These are phyloP conservation scores for Plenodomus biglobosus DNA, from an alignment of 2,329 filamentous ascomycete species.

Conservation along the genomic window DNA sequence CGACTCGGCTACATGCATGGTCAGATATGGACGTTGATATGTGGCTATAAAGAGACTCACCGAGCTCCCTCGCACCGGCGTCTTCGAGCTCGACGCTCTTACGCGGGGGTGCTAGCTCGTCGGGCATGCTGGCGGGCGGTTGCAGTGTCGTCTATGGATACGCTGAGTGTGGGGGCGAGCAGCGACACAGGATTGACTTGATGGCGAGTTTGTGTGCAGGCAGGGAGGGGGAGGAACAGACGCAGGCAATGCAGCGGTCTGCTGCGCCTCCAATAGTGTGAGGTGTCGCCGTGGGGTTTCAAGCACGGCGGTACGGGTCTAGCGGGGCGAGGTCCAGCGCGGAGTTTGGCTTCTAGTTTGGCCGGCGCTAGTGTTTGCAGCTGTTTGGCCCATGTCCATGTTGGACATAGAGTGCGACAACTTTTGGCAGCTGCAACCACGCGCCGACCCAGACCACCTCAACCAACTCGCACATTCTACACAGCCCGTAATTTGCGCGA, in stretches of 20 bases:
- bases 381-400: conserved; percentile 14
- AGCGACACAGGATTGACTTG: background rate
- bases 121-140: conserved; percentile 32
- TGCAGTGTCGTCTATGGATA: too few relatives aligned
- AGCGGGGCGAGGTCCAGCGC: conserved; percentile 18
- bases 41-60: conserved; percentile 41
- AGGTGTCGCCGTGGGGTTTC: conserved; percentile 23
- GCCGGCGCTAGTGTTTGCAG: conserved; percentile 24
- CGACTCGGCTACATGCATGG: conserved; percentile 40
- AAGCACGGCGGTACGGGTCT: conserved; percentile 14
- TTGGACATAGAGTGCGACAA: conserved; percentile 8
- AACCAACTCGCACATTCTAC: conserved; percentile 8
- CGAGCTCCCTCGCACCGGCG: conserved; percentile 58
- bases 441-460: conserved; percentile 23
- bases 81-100: conserved; percentile 60
- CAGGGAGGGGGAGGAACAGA: background rate
- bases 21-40: conserved; percentile 10
- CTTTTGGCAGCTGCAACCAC: conserved; percentile 31
- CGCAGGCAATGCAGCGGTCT: conserved; percentile 3
- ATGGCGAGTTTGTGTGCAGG: background rate
- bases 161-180: too few relatives aligned
- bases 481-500: conserved; percentile 3
- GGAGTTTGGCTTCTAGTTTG: background rate
- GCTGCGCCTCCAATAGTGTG: conserved; percentile 21
- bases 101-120: conserved; percentile 55